phyloP scores from a whole-genome alignment of 2,329 filamentous ascomycete species.

The Pestalotiopsis sp. region DNA sequence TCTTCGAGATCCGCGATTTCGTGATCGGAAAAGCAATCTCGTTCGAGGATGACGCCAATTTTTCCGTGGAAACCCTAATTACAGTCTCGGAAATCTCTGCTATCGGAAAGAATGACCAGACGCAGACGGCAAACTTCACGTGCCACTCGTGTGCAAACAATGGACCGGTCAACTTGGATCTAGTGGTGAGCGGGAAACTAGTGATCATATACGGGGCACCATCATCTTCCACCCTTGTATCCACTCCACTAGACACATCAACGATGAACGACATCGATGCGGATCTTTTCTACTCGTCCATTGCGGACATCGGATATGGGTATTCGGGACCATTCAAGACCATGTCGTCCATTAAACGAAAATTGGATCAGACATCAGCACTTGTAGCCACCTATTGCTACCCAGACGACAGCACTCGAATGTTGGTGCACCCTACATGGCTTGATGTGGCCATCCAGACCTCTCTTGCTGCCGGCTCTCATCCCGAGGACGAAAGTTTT shows the following conservation, averaged over 20 bases:
- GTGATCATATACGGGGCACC: not conserved
- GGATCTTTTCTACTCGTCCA: slow-evolving; percentile 11
- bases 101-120: too few species aligned
- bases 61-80: not conserved
- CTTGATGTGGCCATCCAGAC: slow-evolving; percentile 39
- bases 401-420: not conserved
- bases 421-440: slow-evolving; percentile 34
- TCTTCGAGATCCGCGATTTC: not conserved
- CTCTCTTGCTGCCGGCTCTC: slow-evolving; percentile 31
- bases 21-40: not conserved
- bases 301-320: slow-evolving; percentile 11
- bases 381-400: not conserved
- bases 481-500: slow-evolving; percentile 33
- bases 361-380: slow-evolving; percentile 11
- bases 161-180: not conserved
- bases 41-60: not conserved
- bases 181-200: not conserved
- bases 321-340: slow-evolving; percentile 14
- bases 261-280: not conserved
- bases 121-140: slow-evolving; percentile 1
- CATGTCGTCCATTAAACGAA: slow-evolving; percentile 13
- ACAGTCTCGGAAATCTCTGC: not conserved
- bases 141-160: not conserved
- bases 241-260: not conserved
- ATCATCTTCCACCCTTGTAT: not conserved